phyloP scores from a whole-genome alignment of 2,329 filamentous ascomycete genomes.

The Talaromyces verruculosus region DNA sequence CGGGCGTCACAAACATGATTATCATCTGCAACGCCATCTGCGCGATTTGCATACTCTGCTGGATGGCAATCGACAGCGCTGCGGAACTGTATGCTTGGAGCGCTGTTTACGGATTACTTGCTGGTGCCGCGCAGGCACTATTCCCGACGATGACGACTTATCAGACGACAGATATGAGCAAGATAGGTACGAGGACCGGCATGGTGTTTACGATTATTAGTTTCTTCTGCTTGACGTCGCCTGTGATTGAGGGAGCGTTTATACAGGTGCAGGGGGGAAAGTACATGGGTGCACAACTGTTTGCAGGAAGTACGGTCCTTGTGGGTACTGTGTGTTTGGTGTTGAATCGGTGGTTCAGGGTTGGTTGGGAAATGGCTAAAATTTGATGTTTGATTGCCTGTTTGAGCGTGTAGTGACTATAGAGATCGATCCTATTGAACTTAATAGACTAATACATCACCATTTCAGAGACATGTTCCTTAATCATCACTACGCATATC shows the following conservation, averaged over 20 bases:
- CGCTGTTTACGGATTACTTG: slow-evolving; percentile 17
- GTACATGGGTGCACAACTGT: slow-evolving; percentile 19
- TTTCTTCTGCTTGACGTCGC: slow-evolving; percentile 55
- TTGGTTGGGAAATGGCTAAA: slow-evolving; percentile 14
- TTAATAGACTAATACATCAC: background rate
- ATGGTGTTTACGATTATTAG: slow-evolving; percentile 57
- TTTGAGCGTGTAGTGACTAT: background rate
- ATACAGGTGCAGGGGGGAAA: slow-evolving; percentile 30
- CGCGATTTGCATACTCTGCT: slow-evolving; percentile 24
- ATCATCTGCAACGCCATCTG: slow-evolving; percentile 9
- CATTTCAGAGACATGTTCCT: background rate
- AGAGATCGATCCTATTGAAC: background rate
- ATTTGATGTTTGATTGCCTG: background rate
- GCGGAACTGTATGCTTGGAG: slow-evolving; percentile 18
- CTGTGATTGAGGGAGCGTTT: slow-evolving; percentile 56
- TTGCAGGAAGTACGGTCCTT: slow-evolving; percentile 13
- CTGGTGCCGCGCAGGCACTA: slow-evolving; percentile 35
- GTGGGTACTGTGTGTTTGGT: slow-evolving; percentile 6
- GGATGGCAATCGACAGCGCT: slow-evolving; percentile 14
- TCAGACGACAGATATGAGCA: slow-evolving; percentile 54
- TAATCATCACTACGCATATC: background rate
- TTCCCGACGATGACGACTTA: slow-evolving; percentile 64
- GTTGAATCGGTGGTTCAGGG: slow-evolving; percentile 11
- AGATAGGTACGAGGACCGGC: slow-evolving; percentile 55
- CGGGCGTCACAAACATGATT: slow-evolving; percentile 14